phyloP scores from a whole-genome alignment of 495 filamentous ascomycete species.

The Podospora comata region DNA sequence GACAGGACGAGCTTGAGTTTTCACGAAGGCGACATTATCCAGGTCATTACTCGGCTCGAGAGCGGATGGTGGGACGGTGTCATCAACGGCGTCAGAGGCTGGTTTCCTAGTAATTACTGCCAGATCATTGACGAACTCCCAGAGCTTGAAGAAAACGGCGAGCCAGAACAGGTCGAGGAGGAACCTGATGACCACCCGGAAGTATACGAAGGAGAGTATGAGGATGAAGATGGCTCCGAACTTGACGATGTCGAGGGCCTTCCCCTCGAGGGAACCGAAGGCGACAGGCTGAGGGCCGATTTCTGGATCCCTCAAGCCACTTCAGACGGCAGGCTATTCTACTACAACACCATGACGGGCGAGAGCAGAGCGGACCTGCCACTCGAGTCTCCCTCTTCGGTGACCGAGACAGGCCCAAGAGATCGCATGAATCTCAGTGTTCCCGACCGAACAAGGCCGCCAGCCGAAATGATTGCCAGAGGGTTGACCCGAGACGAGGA shows the following conservation, averaged over 20 bases:
- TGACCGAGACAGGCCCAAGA: constrained; percentile 77
- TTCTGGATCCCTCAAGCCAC: constrained; percentile 99
- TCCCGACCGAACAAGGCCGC: constrained; percentile 85
- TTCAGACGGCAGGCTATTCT: constrained; percentile 88
- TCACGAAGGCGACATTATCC: constrained; percentile 90
- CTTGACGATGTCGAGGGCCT: constrained; percentile 54
- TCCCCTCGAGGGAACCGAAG: constrained; percentile 65
- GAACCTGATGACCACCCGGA: constrained; percentile 54
- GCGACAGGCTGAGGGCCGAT: constrained; percentile 79
- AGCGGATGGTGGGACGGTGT: constrained; percentile 99
- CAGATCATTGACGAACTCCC: constrained; percentile 70
- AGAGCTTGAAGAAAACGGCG: constrained; percentile 56
- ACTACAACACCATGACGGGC: constrained; percentile 95
- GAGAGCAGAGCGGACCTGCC: constrained; percentile 91
- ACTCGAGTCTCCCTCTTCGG: constrained; percentile 79
- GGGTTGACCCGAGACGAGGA: constrained; percentile 82
- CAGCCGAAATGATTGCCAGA: constrained; percentile 85
- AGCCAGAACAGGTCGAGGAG: constrained; percentile 69
- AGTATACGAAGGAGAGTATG: constrained; percentile 40
- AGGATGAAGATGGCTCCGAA: constrained; percentile 33
- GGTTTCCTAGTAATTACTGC: constrained; percentile 99
- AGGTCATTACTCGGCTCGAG: constrained; percentile 95
- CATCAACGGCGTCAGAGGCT: constrained; percentile 86
- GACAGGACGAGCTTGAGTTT: constrained; percentile 96
- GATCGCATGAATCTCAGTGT: constrained; percentile 85